Evolutionary conservation across 306 rosid species (phyloP), one percentile per base, ranked within the genome.

Genomic region (Trifolium dubium): DNA sequence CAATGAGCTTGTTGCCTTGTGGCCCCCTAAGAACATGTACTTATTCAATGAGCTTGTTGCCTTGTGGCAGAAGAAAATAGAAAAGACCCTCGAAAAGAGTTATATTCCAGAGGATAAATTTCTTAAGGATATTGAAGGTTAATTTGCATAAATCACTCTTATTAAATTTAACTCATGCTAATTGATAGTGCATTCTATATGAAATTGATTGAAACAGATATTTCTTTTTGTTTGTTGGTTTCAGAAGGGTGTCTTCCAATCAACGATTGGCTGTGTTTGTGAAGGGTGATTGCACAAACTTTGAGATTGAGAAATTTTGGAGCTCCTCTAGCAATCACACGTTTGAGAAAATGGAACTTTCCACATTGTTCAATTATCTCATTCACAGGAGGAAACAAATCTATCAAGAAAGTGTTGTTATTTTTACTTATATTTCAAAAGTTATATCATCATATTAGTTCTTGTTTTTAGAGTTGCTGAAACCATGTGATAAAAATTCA

Each of bases 201-300:
- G 54, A 47, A 14, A 47, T 47, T n/a, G 8, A 47, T 47, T n/a
- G 8, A 47, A 47, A 47, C 17, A 5, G 5, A 58, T 29, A 11
- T 58, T 58, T 18, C 5, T 10, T 58, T 19, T 32, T 13, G 6
- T 19, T 32, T 13, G 6, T 79, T n/a, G n/a, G n/a, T n/a, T 82
- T 82, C 92, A 89, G 97, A 81, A 84, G 18, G 96, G 30, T 92
- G 93, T 17, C 0, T 91, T 76, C 98, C 98, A 8, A 32, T 89
- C 37, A 85, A 93, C 59, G 85, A n/a, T n/a, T 89, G 79, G 5
- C 92, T 5, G 85, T 69, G 43, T 89, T 88, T 30, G 94, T 93
- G 78, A 89, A 89, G 72, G 98, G 98, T 64, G 98, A 91, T 30
- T 89, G 85, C n/a, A 88, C 96, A 73, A 91, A 89, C 86, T 93